A percentile compares a stretch with the other conserved stretches of the same genome.
Conservation (phyloP, 148 eudicot genomes). For the Chenopodium suecicum region DNA sequence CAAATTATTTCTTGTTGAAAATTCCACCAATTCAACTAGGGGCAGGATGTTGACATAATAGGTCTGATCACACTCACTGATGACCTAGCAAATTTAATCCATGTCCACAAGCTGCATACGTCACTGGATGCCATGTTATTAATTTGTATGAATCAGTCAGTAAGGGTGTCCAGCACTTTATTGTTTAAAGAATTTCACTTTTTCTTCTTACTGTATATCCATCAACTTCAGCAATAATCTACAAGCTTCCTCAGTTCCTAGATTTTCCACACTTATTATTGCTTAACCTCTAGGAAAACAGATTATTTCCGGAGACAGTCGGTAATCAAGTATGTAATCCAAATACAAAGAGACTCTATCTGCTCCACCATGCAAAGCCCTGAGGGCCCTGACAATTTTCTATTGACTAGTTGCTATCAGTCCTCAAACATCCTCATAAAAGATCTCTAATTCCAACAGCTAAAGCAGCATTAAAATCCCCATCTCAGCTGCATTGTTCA, state of each 20-base stretch:
- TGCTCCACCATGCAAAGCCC: too few species aligned
- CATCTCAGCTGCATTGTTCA: background rate
- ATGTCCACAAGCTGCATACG: background rate
- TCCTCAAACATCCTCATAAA: background rate
- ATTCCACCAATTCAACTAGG: background rate
- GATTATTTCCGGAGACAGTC: too few species aligned
- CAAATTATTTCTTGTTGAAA: background rate
- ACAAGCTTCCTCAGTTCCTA: background rate
- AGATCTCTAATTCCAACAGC: background rate
- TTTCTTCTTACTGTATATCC: background rate
- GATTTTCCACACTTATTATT: background rate
- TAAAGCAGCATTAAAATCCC: background rate
- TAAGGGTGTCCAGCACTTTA: background rate
- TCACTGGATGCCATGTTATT: background rate
- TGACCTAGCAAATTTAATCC: background rate
- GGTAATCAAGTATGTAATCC: too few species aligned
- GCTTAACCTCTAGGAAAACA: too few species aligned
- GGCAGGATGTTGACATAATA: background rate
- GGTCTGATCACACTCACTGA: background rate
- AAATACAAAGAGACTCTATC: too few species aligned
- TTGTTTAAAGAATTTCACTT: background rate
- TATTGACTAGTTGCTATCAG: background rate
- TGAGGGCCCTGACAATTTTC: too few species aligned
- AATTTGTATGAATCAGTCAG: background rate
- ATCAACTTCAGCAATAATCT: background rate